These are phyloP conservation scores for Rutidosis leptorrhynchoides DNA, from an alignment of 129 eudicot species.

Conservation along the genomic window DNA sequence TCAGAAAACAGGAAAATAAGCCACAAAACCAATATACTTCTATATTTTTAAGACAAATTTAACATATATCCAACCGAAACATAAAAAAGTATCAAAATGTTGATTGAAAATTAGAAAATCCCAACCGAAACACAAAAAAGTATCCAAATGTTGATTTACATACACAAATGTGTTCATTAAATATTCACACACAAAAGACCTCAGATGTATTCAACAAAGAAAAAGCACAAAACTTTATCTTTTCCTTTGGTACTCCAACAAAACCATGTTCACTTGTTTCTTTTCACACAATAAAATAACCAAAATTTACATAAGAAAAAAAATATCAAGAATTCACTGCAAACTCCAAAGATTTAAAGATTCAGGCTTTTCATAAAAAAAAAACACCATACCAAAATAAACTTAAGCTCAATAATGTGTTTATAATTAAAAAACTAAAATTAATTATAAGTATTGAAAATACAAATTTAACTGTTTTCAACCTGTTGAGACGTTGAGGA, in stretches of 20 bases:
- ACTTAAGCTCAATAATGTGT: not conserved
- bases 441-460: not conserved
- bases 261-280: conserved; percentile 20
- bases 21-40: conserved; percentile 14
- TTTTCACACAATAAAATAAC: conserved; percentile 19
- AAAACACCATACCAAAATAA: conserved; percentile 6
- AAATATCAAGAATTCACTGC: not conserved
- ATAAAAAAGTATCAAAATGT: not conserved
- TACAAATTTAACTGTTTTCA: not conserved
- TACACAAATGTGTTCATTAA: not conserved
- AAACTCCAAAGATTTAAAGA: conserved; percentile 15
- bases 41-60: conserved; percentile 11
- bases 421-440: conserved; percentile 11
- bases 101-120: not conserved
- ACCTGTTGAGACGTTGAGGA: conserved; percentile 68
- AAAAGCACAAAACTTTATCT: conserved; percentile 33
- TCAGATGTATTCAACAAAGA: conserved; percentile 34
- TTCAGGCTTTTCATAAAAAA: conserved; percentile 20
- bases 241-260: conserved; percentile 18
- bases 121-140: not conserved
- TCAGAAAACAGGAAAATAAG: conserved; percentile 26
- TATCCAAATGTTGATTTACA: not conserved
- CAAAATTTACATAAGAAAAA: not conserved
- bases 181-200: conserved; percentile 17
- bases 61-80: not conserved